Evolutionary conservation across 2,329 filamentous ascomycete genomes (phyloP), one percentile per base, ranked within the genome.

Genomic region (Neonectria faginata): DNA sequence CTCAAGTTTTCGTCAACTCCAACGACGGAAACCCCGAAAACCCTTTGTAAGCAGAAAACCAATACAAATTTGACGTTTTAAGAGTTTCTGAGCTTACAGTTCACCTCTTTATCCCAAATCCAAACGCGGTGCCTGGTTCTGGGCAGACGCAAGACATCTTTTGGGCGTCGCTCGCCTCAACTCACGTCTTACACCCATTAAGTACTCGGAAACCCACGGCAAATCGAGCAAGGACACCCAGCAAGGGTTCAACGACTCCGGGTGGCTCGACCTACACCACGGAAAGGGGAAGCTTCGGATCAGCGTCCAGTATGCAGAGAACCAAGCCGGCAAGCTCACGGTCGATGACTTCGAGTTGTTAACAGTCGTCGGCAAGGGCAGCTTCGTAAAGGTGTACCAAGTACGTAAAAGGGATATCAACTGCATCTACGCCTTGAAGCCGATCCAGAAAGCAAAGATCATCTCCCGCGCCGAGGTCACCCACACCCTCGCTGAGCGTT

Each of bases 311-410:
- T 98, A 97, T 75, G 92, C 97, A 47, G 94, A 97, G 83, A 97
- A 95, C 80, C 87, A 91, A 66, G 90, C 93, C 58, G 88, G 91
- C 73, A 94, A 94, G 77, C 88, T 98, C 71, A 93, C 92, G 78
- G 94, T 98, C 75, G 94, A 97, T 71, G 94, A 97, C 79, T 98
- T 98, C 78, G 93, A 97, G 73, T 85, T 98, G 68, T 87, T 98
- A 78, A 98, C 97, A 84, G 94, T 98, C 7, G 94, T 97, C 25
- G 95, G 95, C 69, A 97, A 97, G 82, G 95, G 95, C 70, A 97
- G 94, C 81, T 97, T 97, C 79, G 95, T 95, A 81, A 97, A 97
- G 83, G 95, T 97, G 79, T 97, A 97, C 93, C 94, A 97, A 83
- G 95, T 97, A 75, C 90, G 92, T 82, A 98, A 98, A 85, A 95